Evolutionary conservation across 169 alveolate genomes (phyloP).

Genomic region (Plasmodium relictum): DNA sequence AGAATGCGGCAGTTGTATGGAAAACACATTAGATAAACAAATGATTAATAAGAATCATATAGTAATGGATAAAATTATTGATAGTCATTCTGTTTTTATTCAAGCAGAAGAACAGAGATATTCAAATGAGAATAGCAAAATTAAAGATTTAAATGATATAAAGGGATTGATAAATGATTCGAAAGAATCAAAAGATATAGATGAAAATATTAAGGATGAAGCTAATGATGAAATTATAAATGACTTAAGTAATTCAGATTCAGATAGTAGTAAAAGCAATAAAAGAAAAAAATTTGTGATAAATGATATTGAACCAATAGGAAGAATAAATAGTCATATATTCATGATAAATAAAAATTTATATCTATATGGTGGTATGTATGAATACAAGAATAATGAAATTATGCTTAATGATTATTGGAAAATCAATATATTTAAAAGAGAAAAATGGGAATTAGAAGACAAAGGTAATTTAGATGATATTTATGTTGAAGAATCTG

Average conservation of each 20-base stretch:
- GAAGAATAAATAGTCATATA: conserved; percentile 83
- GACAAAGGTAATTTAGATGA: conserved; percentile 82
- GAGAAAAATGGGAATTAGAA: conserved; percentile 84
- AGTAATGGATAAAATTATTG: conserved; percentile 59
- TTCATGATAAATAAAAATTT: conserved; percentile 78
- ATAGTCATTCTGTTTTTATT: conserved; percentile 76
- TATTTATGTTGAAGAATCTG: conserved; percentile 78
- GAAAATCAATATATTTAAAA: conserved; percentile 83
- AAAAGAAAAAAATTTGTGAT: conserved; percentile 45
- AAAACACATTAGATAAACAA: conserved; percentile 9
- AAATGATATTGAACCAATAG: conserved; percentile 70
- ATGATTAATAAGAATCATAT: conserved; percentile 78
- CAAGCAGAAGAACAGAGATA: conserved; percentile 62
- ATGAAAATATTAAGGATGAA: conserved; percentile 28
- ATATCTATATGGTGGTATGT: conserved; percentile 85
- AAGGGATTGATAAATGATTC: neutral
- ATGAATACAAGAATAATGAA: conserved; percentile 84
- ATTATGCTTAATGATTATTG: conserved; percentile 87
- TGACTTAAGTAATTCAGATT: conserved; percentile 45
- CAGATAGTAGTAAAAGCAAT: conserved; percentile 30
- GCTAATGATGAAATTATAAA: conserved; percentile 16
- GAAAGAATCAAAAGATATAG: neutral
- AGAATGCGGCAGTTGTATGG: conserved; percentile 23
- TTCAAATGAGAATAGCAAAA: conserved; percentile 26
- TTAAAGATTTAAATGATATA: conserved; percentile 57